Conservation (phyloP, 2,329 filamentous ascomycete genomes). For the Neoscytalidium dimidiatum region DNA sequence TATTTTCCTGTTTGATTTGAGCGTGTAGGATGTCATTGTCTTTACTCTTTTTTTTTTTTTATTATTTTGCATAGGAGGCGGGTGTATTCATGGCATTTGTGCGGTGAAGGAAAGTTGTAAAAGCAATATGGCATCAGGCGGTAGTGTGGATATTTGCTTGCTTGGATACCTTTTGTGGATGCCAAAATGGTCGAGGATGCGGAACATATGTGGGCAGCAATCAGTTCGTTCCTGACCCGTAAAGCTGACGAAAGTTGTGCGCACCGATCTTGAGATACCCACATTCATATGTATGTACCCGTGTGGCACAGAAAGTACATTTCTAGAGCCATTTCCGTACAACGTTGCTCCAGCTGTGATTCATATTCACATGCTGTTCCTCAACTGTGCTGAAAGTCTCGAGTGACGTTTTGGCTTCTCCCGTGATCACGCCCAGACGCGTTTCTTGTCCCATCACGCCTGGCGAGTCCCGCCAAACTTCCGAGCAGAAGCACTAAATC, state of each 20-base stretch:
- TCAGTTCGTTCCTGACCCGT: no score
- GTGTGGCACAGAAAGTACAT: no score
- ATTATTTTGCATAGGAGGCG: conserved; percentile 6
- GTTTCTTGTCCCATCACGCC: conserved; percentile 1
- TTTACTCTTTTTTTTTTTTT: background rate
- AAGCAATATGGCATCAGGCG: background rate
- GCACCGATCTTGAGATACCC: no score
- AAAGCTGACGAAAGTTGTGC: no score
- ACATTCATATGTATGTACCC: no score
- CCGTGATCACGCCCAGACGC: conserved; percentile 18
- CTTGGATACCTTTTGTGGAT: background rate
- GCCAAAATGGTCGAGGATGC: background rate
- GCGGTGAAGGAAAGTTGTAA: background rate
- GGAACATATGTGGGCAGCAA: no score
- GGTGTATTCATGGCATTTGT: background rate
- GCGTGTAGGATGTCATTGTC: conserved; percentile 8
- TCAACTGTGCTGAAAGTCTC: no score
- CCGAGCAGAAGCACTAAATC: background rate
- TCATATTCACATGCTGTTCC: no score
- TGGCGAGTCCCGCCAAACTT: conserved; percentile 12
- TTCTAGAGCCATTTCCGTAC: no score
- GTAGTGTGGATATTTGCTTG: background rate
- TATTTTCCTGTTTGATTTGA: background rate
- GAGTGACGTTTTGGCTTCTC: background rate
- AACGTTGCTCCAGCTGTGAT: no score